Percentiles rank a stretch among this genome's conserved stretches.
phyloP scores from a whole-genome alignment of 257 asterid genomes.

The Solanum rostratum region DNA sequence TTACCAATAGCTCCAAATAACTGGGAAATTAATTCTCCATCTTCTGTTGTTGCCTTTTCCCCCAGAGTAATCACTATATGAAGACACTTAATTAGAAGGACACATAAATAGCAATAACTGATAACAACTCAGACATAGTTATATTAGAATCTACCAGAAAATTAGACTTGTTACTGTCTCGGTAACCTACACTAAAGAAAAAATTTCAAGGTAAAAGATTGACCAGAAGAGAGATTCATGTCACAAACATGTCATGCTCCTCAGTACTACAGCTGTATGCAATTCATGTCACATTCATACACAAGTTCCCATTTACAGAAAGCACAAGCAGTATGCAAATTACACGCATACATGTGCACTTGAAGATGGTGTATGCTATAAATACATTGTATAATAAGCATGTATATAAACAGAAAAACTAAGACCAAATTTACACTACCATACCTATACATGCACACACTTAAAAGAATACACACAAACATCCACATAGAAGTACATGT shows the following conservation, averaged over 20 bases:
- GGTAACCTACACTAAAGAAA: background rate
- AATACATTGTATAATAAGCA: background rate
- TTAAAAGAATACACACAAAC: background rate
- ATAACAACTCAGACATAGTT: background rate
- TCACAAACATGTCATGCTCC: background rate
- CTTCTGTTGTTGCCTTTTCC: conserved; percentile 55
- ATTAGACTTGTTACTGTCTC: background rate
- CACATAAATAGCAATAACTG: background rate
- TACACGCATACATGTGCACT: background rate
- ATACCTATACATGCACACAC: background rate
- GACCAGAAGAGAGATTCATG: background rate
- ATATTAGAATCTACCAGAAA: background rate
- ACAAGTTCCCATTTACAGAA: background rate
- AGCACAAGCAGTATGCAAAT: background rate
- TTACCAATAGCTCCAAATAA: conserved; percentile 86
- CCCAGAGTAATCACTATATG: conserved; percentile 64
- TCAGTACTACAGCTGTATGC: background rate
- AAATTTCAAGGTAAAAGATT: background rate
- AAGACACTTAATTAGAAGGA: conserved; percentile 7
- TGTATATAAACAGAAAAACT: background rate
- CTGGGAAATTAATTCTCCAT: conserved; percentile 54
- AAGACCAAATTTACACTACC: background rate
- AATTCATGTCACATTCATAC: background rate
- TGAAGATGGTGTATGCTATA: background rate
- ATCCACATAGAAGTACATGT: background rate